Percentiles rank a stretch among this genome's conserved stretches.
These are phyloP conservation scores for Biscogniauxia mediterranea DNA, from an alignment of 2,329 filamentous ascomycete genomes.

Conservation along the genomic window DNA sequence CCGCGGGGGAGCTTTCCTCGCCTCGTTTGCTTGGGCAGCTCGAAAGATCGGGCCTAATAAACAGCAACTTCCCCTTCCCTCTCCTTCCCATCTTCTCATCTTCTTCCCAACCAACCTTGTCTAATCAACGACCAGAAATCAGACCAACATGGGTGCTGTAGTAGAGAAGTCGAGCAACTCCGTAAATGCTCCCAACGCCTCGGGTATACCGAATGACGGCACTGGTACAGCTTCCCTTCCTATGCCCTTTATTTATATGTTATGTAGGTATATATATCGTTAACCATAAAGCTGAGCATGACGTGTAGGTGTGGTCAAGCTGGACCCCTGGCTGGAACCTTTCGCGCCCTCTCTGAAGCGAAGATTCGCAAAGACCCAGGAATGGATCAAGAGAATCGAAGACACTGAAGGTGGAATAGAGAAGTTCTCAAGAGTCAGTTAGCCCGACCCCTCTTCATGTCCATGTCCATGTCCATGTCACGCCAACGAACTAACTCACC, in stretches of 20 bases:
- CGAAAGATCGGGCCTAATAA: slow-evolving; percentile 4
- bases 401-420: slow-evolving; percentile 84
- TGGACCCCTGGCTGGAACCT: slow-evolving; percentile 88
- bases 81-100: slow-evolving; percentile 6
- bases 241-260: neutral
- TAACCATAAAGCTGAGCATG: slow-evolving; percentile 3
- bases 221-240: slow-evolving; percentile 54
- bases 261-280: neutral
- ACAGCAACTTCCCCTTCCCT: slow-evolving; percentile 5
- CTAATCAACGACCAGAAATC: neutral
- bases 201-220: slow-evolving; percentile 62
- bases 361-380: slow-evolving; percentile 74
- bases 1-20: slow-evolving; percentile 8
- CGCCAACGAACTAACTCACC: slow-evolving; percentile 6
- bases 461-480: neutral
- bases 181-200: slow-evolving; percentile 30
- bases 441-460: neutral
- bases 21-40: slow-evolving; percentile 1
- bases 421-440: slow-evolving; percentile 77
- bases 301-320: slow-evolving; percentile 70
- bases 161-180: slow-evolving; percentile 45
- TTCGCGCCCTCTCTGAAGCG: slow-evolving; percentile 75
- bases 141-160: slow-evolving; percentile 35
- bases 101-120: neutral
- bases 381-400: slow-evolving; percentile 84